Percentiles rank a stretch among this genome's conserved stretches.
Evolutionary conservation across 352 stramenopile species (phyloP).

Genomic region (Stephanocyclus meneghinianus): DNA sequence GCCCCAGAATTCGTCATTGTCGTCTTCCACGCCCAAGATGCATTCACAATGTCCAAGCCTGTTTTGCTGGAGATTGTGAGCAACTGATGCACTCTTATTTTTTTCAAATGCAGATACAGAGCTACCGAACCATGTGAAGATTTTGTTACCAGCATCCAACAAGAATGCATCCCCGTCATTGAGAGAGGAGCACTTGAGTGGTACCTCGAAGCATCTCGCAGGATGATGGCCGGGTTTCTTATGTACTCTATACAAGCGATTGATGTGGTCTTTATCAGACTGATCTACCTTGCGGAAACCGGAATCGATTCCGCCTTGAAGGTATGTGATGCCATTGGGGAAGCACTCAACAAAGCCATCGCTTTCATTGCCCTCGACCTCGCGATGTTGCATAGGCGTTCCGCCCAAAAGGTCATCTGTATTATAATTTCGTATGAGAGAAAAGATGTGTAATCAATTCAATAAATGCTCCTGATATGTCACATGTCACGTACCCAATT

Average conservation of each 20-base stretch:
- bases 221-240: conserved; percentile 24
- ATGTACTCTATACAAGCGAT: conserved; percentile 57
- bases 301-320: conserved; percentile 89
- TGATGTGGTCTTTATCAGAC: conserved; percentile 81
- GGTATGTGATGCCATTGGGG: conserved; percentile 89
- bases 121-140: conserved; percentile 86
- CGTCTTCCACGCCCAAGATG: conserved; percentile 83
- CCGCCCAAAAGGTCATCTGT: conserved; percentile 88
- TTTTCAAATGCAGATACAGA: conserved; percentile 84
- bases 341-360: conserved; percentile 91
- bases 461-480: no score
- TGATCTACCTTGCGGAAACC: conserved; percentile 91
- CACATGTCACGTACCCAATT: conserved; percentile 79
- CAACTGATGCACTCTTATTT: conserved; percentile 88
- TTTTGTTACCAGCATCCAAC: conserved; percentile 88
- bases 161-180: conserved; percentile 93
- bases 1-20: conserved; percentile 88
- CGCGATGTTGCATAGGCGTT: conserved; percentile 90
- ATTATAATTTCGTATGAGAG: background rate
- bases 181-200: conserved; percentile 84
- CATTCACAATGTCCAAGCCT: conserved; percentile 77
- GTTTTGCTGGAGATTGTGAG: conserved; percentile 88
- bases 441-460: no score
- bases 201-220: conserved; percentile 82
- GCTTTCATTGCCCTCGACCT: conserved; percentile 83